Evolutionary conservation across 1,139 yeast species (phyloP).

Genomic region (Taphrina confusa): DNA sequence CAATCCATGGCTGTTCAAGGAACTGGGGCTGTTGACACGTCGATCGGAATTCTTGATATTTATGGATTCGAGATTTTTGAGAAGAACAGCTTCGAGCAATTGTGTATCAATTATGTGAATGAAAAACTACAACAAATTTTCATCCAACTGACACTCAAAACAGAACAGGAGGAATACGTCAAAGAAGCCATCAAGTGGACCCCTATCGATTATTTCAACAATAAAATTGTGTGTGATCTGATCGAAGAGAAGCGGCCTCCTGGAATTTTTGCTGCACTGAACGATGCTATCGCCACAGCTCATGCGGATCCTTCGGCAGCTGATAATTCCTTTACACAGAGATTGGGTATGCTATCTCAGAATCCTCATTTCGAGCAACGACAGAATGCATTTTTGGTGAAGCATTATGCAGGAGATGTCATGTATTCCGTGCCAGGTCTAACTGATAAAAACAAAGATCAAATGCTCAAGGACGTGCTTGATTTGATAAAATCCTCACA

Average conservation of each 20-base stretch:
- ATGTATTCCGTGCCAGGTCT: slow-evolving; percentile 85
- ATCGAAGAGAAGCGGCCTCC: slow-evolving; percentile 95
- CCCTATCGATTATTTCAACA: slow-evolving; percentile 94
- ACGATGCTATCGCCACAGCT: slow-evolving; percentile 97
- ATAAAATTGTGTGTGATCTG: slow-evolving; percentile 93
- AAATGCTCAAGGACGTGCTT: slow-evolving; percentile 81
- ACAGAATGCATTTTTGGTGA: slow-evolving; percentile 81
- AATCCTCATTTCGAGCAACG: slow-evolving; percentile 91
- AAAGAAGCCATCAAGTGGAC: slow-evolving; percentile 97
- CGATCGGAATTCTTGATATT: slow-evolving; percentile 94
- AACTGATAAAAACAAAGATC: slow-evolving; percentile 98
- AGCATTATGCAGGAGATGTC: slow-evolving; percentile 98
- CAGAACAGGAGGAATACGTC: slow-evolving; percentile 96
- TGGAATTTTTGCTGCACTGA: slow-evolving; percentile 92
- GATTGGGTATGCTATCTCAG: slow-evolving; percentile 77
- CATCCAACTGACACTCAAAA: slow-evolving; percentile 89
- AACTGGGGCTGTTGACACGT: slow-evolving; percentile 41
- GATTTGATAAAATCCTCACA: slow-evolving; percentile 73
- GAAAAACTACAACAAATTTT: slow-evolving; percentile 96
- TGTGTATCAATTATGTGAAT: slow-evolving; percentile 94
- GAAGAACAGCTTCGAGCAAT: slow-evolving; percentile 92
- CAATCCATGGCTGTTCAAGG: slow-evolving; percentile 61
- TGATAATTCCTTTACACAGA: slow-evolving; percentile 92
- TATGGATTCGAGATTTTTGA: slow-evolving; percentile 98
- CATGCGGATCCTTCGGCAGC: slow-evolving; percentile 98